phyloP scores from a whole-genome alignment of 129 eudicot species.

The Kitagawia praeruptora region DNA sequence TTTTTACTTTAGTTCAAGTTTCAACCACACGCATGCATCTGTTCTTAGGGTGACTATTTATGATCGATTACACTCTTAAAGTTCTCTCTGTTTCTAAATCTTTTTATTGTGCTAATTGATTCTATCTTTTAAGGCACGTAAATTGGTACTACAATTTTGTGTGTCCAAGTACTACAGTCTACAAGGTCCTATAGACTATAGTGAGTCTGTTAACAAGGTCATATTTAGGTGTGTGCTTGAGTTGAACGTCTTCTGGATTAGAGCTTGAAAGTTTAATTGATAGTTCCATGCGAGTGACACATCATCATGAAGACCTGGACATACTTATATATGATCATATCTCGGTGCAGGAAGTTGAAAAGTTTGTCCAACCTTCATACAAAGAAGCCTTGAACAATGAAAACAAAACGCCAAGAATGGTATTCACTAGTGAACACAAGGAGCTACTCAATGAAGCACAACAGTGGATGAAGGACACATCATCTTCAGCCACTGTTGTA shows the following conservation, averaged over 20 bases:
- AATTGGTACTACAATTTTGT: neutral
- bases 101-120: neutral
- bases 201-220: neutral
- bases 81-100: neutral
- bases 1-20: neutral
- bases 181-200: neutral
- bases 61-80: neutral
- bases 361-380: neutral
- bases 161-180: neutral
- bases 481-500: slow-evolving; percentile 14
- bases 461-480: slow-evolving; percentile 21
- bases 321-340: neutral
- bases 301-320: neutral
- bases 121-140: neutral
- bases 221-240: neutral
- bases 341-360: slow-evolving; percentile 16
- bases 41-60: neutral
- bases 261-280: neutral
- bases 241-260: neutral
- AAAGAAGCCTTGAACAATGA: neutral
- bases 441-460: slow-evolving; percentile 4
- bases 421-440: slow-evolving; percentile 15
- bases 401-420: slow-evolving; percentile 4
- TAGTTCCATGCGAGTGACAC: neutral
- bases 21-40: neutral